A percentile compares a stretch with the other conserved stretches of the same genome.
phyloP scores from a whole-genome alignment of 1,284 basidiomycete genomes.

The Chondrostereum purpureum region DNA sequence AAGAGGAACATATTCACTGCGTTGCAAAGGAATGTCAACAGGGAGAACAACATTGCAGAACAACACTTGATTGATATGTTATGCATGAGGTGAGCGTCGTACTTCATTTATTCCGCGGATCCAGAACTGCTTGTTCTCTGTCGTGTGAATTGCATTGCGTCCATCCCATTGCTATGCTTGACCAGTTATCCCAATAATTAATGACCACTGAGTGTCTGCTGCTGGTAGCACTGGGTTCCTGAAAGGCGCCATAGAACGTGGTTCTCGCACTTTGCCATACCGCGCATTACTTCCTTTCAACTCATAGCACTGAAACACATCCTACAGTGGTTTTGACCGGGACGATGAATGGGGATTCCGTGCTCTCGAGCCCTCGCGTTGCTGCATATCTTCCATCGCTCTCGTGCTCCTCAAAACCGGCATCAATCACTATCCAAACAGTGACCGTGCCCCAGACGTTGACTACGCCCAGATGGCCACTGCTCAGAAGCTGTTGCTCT shows the following conservation, averaged over 20 bases:
- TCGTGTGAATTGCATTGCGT: no score
- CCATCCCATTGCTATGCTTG: no score
- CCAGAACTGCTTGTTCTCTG: no score
- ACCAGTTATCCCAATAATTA: no score
- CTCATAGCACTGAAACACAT: no score
- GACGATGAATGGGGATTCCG: conserved; percentile 98
- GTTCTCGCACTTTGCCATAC: no score
- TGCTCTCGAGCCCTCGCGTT: conserved; percentile 89
- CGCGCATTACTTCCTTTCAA: no score
- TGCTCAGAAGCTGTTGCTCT: conserved; percentile 93
- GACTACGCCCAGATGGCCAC: conserved; percentile 94
- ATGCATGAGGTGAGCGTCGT: conserved; percentile 90
- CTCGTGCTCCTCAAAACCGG: conserved; percentile 97
- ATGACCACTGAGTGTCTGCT: no score
- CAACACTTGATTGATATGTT: conserved; percentile 99
- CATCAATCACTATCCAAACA: conserved; percentile 70
- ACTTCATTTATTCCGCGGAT: conserved; percentile 8
- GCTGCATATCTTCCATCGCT: conserved; percentile 97
- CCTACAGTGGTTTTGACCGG: conserved; percentile 83
- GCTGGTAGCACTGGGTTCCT: no score
- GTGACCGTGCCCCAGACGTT: conserved; percentile 67
- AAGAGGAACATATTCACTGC: conserved; percentile 95
- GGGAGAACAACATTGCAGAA: conserved; percentile 98
- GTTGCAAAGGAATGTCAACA: conserved; percentile 96
- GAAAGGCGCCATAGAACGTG: no score